Conservation (phyloP, 306 rosid species). For the Canavalia ensiformis region DNA sequence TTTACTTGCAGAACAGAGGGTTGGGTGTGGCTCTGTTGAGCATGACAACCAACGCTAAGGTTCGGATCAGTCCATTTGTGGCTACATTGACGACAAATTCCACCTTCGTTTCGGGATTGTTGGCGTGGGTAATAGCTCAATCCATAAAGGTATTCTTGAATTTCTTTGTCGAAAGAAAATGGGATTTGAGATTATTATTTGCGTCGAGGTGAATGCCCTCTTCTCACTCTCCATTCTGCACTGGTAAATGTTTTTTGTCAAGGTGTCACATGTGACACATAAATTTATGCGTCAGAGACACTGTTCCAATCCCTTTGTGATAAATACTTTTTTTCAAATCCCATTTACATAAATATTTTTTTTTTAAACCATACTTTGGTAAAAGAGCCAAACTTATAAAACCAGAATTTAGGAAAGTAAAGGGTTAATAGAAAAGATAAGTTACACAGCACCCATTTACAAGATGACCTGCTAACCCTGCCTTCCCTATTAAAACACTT, state of each 20-base stretch:
- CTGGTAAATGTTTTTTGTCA: constrained; percentile 74
- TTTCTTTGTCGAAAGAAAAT: constrained; percentile 76
- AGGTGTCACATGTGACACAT: constrained; percentile 43
- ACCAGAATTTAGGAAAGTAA: no score
- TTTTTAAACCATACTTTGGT: no score
- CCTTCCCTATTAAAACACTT: no score
- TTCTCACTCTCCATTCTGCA: constrained; percentile 86
- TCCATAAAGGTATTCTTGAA: constrained; percentile 71
- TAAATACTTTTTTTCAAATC: no score
- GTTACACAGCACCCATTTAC: no score
- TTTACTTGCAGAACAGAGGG: constrained; percentile 66
- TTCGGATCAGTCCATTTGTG: constrained; percentile 78
- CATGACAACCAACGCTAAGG: constrained; percentile 69
- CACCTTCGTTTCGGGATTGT: constrained; percentile 80
- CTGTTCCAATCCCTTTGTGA: no score
- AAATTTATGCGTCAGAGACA: no score
- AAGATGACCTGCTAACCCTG: no score
- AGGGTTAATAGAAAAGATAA: no score
- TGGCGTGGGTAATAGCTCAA: constrained; percentile 75
- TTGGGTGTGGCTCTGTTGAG: constrained; percentile 75
- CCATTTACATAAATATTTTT: no score
- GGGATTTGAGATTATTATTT: constrained; percentile 66
- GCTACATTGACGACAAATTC: constrained; percentile 80
- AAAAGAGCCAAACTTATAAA: no score
- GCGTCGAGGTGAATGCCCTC: constrained; percentile 96